Conservation (phyloP, 1,284 basidiomycete genomes). For the Uromyces viciae-fabae region DNA sequence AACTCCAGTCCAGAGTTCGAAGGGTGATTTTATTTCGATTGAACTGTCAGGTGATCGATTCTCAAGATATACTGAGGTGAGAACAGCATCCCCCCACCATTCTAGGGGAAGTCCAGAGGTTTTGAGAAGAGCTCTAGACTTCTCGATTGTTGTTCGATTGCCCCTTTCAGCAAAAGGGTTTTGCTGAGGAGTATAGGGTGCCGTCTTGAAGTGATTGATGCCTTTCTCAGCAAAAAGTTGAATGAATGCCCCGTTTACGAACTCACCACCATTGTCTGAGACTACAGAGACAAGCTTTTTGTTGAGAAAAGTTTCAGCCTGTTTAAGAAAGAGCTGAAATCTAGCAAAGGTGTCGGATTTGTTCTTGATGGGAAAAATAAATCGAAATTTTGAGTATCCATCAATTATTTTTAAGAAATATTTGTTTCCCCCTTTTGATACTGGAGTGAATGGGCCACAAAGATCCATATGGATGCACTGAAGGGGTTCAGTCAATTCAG, state of each 20-base stretch:
- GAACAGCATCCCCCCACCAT: constrained; percentile 12
- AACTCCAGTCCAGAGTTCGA: background rate
- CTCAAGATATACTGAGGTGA: background rate
- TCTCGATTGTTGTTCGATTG: constrained; percentile 8
- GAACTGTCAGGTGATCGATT: background rate
- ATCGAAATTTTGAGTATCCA: background rate
- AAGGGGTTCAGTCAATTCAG: background rate
- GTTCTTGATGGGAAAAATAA: background rate
- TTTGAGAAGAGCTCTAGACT: background rate
- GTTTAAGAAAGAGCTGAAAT: background rate
- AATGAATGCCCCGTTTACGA: background rate
- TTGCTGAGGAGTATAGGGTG: background rate
- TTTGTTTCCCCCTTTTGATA: background rate
- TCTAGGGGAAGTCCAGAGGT: background rate
- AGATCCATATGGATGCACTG: background rate
- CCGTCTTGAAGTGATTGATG: background rate
- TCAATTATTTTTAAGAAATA: background rate
- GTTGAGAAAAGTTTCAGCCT: background rate
- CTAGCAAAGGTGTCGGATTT: background rate
- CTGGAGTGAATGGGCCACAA: background rate
- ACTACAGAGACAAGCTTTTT: background rate
- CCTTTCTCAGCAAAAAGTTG: background rate
- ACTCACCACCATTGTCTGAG: background rate
- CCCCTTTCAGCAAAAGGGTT: background rate
- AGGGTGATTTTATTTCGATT: background rate